Percentiles rank a stretch among this genome's conserved stretches.
phyloP scores from a whole-genome alignment of 352 stramenopile species.

The Thalassiosira oceanica region DNA sequence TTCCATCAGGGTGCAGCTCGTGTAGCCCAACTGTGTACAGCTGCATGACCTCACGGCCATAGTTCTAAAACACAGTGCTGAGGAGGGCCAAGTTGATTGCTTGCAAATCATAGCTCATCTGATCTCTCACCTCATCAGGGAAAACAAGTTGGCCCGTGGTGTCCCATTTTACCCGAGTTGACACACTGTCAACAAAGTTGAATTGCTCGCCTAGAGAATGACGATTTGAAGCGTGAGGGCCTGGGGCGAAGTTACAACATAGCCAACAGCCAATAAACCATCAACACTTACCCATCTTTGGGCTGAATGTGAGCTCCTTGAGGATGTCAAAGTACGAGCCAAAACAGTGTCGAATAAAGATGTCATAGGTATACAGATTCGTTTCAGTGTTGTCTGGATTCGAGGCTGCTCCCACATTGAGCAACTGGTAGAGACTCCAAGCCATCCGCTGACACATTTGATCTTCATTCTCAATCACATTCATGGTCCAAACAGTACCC shows the following conservation, averaged over 20 bases:
- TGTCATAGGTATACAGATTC: slow-evolving; percentile 68
- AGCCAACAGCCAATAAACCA: no score
- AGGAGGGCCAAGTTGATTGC: no score
- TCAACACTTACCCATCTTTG: no score
- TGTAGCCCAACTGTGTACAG: slow-evolving; percentile 61
- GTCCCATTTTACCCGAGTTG: slow-evolving; percentile 7
- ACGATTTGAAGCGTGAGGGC: no score
- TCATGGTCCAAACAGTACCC: slow-evolving; percentile 49
- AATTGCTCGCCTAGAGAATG: slow-evolving; percentile 47
- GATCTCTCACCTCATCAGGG: slow-evolving; percentile 42
- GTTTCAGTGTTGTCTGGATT: slow-evolving; percentile 49
- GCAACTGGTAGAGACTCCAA: slow-evolving; percentile 18
- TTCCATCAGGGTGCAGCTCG: slow-evolving; percentile 63
- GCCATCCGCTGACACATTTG: slow-evolving; percentile 58
- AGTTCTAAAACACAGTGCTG: no score
- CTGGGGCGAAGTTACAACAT: no score
- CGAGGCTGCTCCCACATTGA: slow-evolving; percentile 18
- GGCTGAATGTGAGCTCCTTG: slow-evolving; percentile 53
- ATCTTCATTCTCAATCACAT: slow-evolving; percentile 23
- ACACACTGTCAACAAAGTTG: slow-evolving; percentile 36
- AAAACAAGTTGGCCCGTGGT: slow-evolving; percentile 6
- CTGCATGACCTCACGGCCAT: slow-evolving; percentile 63
- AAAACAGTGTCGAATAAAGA: slow-evolving; percentile 75
- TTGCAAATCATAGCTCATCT: slow-evolving; percentile 4
- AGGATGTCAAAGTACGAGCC: slow-evolving; percentile 69